Evolutionary conservation across 2,329 filamentous ascomycete species (phyloP), one percentile per base, ranked within the genome.

Genomic region (Cucurbitaria berberidis): DNA sequence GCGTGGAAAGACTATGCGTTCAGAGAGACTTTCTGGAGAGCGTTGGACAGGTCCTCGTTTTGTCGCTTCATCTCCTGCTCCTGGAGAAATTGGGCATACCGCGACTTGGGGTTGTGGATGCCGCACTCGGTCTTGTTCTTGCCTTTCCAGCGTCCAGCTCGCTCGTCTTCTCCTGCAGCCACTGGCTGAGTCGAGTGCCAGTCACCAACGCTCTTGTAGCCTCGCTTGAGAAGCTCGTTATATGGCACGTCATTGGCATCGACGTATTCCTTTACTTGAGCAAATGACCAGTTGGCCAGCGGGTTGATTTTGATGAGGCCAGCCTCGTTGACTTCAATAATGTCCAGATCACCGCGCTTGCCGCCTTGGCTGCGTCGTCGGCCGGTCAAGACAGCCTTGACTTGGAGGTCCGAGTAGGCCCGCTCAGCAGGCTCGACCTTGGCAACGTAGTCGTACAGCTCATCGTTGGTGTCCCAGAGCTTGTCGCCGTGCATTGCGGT

Each of bases 161-260:
- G 89, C 85, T 99, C 95, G 69, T 98, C 95, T 78, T 99, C 95
- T 62, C 90, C 90, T 53, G 93, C 91, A 59, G 83, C 86, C 56
- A 98, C 92, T 11, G 95, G 93, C 60, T 81, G 89, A 3, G 95
- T 99, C 45, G 92, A 96, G 83, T 99, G 95, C 91, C 93, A 98
- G 82, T 99, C 95, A 57, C 95, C 95, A 59, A 99, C 84, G 62
- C 91, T 96, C 84, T 98, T 97, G 84, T 99, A 99, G n/a, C 95
- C 95, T 54, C 82, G 84, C 78, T 97, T 91, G 41, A 99, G 84
- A 26, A 99, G 85, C 57, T 84, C 87, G 75, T 99, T 99, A 83
- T 96, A 98, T 0, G 95, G 95, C 3, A 99, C 92, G 56, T 91
- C 78, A 81, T 97, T 85, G 69, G 89, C 87, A 67, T 87, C 85